Base-by-base conservation (phyloP, 345 rosid species). In the Limnanthes douglasii region DNA sequence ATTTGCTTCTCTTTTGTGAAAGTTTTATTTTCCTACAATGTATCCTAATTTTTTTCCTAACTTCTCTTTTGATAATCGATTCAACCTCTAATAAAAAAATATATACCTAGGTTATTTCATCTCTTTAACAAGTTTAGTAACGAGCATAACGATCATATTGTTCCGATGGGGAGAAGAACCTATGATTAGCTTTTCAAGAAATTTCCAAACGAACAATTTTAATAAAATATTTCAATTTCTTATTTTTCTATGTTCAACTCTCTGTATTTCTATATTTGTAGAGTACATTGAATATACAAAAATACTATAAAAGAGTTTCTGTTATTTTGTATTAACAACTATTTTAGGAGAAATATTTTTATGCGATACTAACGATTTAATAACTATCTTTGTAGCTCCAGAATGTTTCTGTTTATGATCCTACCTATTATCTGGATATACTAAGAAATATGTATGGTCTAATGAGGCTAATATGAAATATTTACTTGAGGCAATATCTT, bases 251-350 rank as follows among this genome's bases (percentile, higher is more conserved):
- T n/a, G n/a, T n/a, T n/a, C n/a, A n/a, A n/a, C n/a, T n/a, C n/a
- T n/a, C n/a, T n/a, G n/a, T n/a, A n/a, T n/a, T n/a, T n/a, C n/a
- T n/a, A n/a, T n/a, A n/a, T n/a, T n/a, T n/a, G n/a, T n/a, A n/a
- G n/a, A n/a, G n/a, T n/a, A n/a, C n/a, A n/a, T n/a, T n/a, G n/a
- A n/a, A n/a, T n/a, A n/a, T n/a, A n/a, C n/a, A n/a, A n/a, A n/a
- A n/a, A n/a, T n/a, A 27, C n/a, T n/a, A n/a, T n/a, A n/a, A n/a
- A n/a, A n/a, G n/a, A n/a, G n/a, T n/a, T n/a, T n/a, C n/a, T n/a
- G n/a, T 5, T 21, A 31, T 31, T 33, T 44, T 21, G 6, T 44
- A 44, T 44, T 44, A 44, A 31, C 16, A 44, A 11, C 30, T 44
- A 44, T 11, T 44, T 2, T 30, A 42, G 13, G n/a, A 29, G 36